Conservation (phyloP, 2,329 filamentous ascomycete species). For the Dactylellina leptospora region DNA sequence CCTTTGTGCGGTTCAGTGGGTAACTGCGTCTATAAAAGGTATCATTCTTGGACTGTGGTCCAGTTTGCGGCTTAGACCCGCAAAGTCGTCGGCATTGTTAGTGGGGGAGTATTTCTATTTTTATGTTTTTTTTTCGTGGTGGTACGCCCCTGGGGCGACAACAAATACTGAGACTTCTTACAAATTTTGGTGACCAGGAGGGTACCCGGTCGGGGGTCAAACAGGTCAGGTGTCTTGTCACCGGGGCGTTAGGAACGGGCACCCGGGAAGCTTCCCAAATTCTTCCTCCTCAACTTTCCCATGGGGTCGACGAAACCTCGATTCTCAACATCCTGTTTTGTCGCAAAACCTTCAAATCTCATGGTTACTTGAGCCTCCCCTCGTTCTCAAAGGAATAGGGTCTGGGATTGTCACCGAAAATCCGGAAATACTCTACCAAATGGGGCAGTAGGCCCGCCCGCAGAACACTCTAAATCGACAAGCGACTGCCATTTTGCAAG, state of each 20-base stretch:
- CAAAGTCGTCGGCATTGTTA: slow-evolving; percentile 12
- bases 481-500: slow-evolving; percentile 5
- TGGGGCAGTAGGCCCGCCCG: slow-evolving; percentile 28
- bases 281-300: neutral
- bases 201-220: slow-evolving; percentile 16
- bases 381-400: slow-evolving; percentile 9
- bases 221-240: neutral
- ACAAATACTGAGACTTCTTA: slow-evolving; percentile 51
- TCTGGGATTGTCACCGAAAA: slow-evolving; percentile 24
- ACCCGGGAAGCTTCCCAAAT: neutral
- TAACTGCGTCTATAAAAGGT: slow-evolving; percentile 21
- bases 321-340: neutral
- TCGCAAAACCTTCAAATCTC: neutral
- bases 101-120: slow-evolving; percentile 49
- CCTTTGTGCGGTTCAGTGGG: slow-evolving; percentile 29
- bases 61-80: slow-evolving; percentile 49
- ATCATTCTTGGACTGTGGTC: slow-evolving; percentile 41
- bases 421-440: slow-evolving; percentile 38
- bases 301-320: neutral
- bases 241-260: neutral
- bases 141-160: slow-evolving; percentile 31
- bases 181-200: slow-evolving; percentile 50
- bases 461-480: slow-evolving; percentile 22
- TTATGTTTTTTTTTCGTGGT: slow-evolving; percentile 20
- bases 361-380: slow-evolving; percentile 12